A percentile compares a stretch with the other conserved stretches of the same genome.
phyloP scores from a whole-genome alignment of 305 asterid genomes.

The Solanum hybrid region DNA sequence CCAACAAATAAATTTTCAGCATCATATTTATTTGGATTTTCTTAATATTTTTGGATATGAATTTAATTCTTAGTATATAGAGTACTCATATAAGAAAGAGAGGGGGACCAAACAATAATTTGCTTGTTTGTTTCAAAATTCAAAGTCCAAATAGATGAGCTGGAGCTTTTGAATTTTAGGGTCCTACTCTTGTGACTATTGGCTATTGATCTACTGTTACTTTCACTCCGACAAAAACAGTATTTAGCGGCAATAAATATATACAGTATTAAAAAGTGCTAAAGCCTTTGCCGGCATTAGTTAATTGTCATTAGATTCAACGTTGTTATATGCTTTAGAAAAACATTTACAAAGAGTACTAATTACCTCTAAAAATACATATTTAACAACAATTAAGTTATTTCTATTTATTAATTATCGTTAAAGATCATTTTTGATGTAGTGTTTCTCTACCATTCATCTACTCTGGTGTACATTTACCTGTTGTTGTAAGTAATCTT shows the following conservation, averaged over 20 bases:
- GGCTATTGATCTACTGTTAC: neutral
- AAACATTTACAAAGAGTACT: neutral
- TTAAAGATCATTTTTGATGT: neutral
- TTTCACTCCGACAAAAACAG: neutral
- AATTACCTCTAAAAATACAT: neutral
- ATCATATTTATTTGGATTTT: neutral
- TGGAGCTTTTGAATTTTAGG: neutral
- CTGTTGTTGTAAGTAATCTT: neutral
- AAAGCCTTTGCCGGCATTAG: accelerated
- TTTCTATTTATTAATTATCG: accelerated
- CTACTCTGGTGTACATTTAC: neutral
- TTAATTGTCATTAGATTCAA: neutral
- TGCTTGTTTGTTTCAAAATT: neutral
- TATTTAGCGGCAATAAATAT: neutral
- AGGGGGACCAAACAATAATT: neutral
- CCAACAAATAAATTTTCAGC: neutral
- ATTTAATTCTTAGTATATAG: neutral
- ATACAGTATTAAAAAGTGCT: neutral
- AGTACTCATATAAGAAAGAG: neutral
- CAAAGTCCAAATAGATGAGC: neutral
- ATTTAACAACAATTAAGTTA: too few species aligned
- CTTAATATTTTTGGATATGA: neutral
- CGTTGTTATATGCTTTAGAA: neutral
- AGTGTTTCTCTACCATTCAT: neutral
- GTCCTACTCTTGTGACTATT: neutral